Evolutionary conservation across 1,284 basidiomycete species (phyloP), one percentile per base, ranked within the genome.

Genomic region (Peniophora sp.): DNA sequence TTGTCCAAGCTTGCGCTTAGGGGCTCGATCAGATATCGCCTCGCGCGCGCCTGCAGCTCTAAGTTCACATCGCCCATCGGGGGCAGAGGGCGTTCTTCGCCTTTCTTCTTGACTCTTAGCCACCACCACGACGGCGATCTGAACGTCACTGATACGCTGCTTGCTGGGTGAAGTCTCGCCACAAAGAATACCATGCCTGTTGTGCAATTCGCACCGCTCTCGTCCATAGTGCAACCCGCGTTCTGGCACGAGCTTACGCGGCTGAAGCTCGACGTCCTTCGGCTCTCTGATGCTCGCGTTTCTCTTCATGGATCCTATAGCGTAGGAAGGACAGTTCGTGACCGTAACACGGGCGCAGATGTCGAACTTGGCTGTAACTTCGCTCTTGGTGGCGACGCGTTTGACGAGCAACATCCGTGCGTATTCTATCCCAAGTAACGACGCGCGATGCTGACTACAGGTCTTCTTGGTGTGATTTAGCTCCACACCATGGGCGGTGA

Each of bases 161-260:
- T n/a, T n/a, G n/a, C n/a, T n/a, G n/a, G n/a, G n/a, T 12, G 27
- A 32, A 32, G 27, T 12, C 5, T 20, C 43, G 17, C 34, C 24
- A 22, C 22, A 47, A 43, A 49, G n/a, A 44, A 34, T 19, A 49
- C 38, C 53, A 78, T 78, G 75, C 63, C 74, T 19, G 75, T 88
- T 60, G 74, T 96, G 24, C 92, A 96, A 65, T 98, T 97, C 63
- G 76, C 85, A 25, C 93, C 93, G 0, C 83, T 97, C 58, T 76
- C 84, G 6, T 94, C 94, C 1, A 77, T 89, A 49, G 89, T 97
- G 2, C 84, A 93, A 55, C 93, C 96, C 1, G 77, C 84, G 2
- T 95, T 98, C 68, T 99, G 96, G 96, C 89, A 97, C 56, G 81
- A 87, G 49, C 83, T 99, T 39, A 89, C 92, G 0, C 71, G 80